Evolutionary conservation across 2,329 filamentous ascomycete genomes (phyloP), one percentile per base, ranked within the genome.

Genomic region (Trichoderma asperellum): DNA sequence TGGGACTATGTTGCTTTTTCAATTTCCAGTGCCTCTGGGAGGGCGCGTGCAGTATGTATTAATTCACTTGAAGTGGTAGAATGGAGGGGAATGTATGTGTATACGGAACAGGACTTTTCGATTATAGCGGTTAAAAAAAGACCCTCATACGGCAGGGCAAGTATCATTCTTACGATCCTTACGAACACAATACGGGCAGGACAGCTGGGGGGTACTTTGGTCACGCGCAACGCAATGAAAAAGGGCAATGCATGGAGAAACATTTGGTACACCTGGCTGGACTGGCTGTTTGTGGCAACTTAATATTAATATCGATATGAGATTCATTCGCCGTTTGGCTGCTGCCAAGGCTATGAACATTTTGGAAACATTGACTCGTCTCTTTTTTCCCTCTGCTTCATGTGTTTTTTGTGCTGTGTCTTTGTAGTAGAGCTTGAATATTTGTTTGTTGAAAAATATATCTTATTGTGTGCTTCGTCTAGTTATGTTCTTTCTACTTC

Each of bases 131-230:
- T 43, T 43, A 34, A 59, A 65, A 69, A 69, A 55, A 27, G 29
- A 52, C 61, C 68, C 68, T 69, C 68, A 35, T 64, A 65, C 58
- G 56, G 53, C 32, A 59, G 61, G 55, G 60, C 53, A 52, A 52
- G 59, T 85, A 79, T 78, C 78, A 81, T 86, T 86, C 83, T 85
- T 83, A 87, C 85, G 84, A 86, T 87, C 85, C 83, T 86, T 86
- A 85, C 81, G 82, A 85, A 59, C 49, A 68, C 58, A 56, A n/a
- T n/a, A 43, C 40, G 43, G 57, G 37, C 43, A 34, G 65, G 32
- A 75, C 76, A 77, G 73, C 73, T 74, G 76, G 73, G 73, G 24
- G 72, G 40, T 37, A n/a, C 55, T 40, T 68, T 43, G 56, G 10
- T 53, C 56, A 43, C 56, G 34, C 43, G 55, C 63, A 66, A 58